Percentiles rank a stretch among this genome's conserved stretches.
Conservation (phyloP, 495 filamentous ascomycete genomes). For the Hypomontagnella monticulosa region DNA sequence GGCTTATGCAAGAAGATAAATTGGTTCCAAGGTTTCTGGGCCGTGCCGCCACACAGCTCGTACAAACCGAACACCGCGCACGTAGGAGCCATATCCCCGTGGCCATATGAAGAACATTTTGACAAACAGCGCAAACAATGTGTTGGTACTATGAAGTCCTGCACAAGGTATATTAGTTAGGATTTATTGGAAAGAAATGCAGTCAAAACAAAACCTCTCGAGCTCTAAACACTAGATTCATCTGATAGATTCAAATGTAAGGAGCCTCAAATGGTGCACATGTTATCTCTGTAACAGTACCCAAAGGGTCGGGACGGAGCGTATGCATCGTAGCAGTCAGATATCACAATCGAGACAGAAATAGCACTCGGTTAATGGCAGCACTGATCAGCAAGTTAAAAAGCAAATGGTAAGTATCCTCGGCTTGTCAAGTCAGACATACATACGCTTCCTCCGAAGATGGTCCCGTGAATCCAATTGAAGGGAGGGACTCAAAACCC, state of each 20-base stretch:
- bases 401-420: too few species aligned
- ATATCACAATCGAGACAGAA: slow-evolving; percentile 11
- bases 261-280: background rate
- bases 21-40: background rate
- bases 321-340: slow-evolving; percentile 31
- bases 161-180: background rate
- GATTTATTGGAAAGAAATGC: too few species aligned
- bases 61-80: background rate
- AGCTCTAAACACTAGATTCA: background rate
- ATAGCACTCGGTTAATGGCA: slow-evolving; percentile 3
- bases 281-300: slow-evolving; percentile 37
- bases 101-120: background rate
- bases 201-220: too few species aligned
- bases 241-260: background rate
- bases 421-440: background rate
- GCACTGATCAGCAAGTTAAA: background rate
- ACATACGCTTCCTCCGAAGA: background rate
- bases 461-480: background rate
- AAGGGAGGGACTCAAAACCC: background rate
- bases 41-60: background rate
- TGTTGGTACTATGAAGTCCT: too few species aligned
- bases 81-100: slow-evolving; percentile 4
- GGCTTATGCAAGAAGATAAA: slow-evolving; percentile 1
- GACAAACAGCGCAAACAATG: too few species aligned
- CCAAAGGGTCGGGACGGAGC: slow-evolving; percentile 18